Base-by-base conservation (phyloP, 2,329 filamentous ascomycete species). In the Thermoascus crustaceus region DNA sequence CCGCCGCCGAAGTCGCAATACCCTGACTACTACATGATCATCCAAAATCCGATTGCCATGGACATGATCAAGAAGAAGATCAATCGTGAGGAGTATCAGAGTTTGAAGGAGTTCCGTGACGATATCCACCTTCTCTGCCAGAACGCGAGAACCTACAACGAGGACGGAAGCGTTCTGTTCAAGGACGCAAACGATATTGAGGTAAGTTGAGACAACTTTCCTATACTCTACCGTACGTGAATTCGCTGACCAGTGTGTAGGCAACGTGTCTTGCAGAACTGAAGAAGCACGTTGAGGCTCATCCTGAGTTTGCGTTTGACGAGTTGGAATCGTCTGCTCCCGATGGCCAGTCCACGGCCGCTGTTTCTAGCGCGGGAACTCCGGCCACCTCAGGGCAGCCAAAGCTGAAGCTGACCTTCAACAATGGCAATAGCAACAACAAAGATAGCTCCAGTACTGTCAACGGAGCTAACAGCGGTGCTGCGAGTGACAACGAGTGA, bases 141-240 rank as follows among this genome's bases (percentile, higher is more conserved):
- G 56, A 98, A 98, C 61, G 94, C 89, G 46, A 78, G 86, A 58
- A 91, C 84, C 2, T 98, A 94, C 70, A 98, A 98, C 54, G 93
- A 98, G 63, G 91, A 96, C 55, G 84, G 82, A 39, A 95, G 88
- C 61, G 70, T 93, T 50, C 74, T 98, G 35, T 96, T 88, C 66
- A 76, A 85, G 53, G 91, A 98, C 69, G 89, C 89, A 32, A 88
- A 88, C 60, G 72, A 82, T 36, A 95, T 98, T 63, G 85, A 94
- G 74, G 87, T 94, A 68, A 68, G 79, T 66, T 40, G n/a, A n/a
- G n/a, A n/a, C n/a, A 24, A 10, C 17, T 22, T 17, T 24, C 36
- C 10, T 16, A 10, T 7, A 6, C 30, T 32, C 19, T 43, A 30
- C 35, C 20, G 26, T 24, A 26, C 25, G 19, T 16, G 9, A 34